Evolutionary conservation across 2,329 filamentous ascomycete genomes (phyloP), one percentile per base, ranked within the genome.

Genomic region (Zymoseptoria pseudotritici): DNA sequence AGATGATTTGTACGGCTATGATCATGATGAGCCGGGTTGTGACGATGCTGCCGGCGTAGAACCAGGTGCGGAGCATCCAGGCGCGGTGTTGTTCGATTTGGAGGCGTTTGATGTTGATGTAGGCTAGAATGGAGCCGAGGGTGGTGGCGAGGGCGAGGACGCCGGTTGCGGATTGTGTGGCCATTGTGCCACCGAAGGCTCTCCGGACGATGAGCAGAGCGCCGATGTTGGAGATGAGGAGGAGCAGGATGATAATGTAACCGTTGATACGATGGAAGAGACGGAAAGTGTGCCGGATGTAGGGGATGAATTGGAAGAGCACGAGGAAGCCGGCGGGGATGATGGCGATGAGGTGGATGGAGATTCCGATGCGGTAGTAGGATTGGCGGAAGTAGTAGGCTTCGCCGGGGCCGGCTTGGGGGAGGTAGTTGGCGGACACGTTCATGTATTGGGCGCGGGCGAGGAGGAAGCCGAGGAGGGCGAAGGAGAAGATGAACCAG

Each of bases 61-160:
- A 63, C 67, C 62, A 67, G 9, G 64, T 76, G 21, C 84, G 71
- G 29, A 87, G 66, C 84, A 86, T 87, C 84, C 83, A 87, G 2
- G 82, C 82, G 1, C 84, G 77, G 61, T 87, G 84, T 66, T 86
- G 80, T 31, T 86, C 83, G 54, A 88, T 83, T 66, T 86, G 83
- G 1, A 86, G 70, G 2, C 76, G 73, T 69, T 82, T 85, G 69
- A 87, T 80, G 62, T 85, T 85, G 68, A 80, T 74, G 31, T 78
- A 79, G 1, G 83, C 80, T 51, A 86, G 61, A 0, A 67, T 61
- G 22, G 83, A 69, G 9, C 77, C 75, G 1, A 70, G 63, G 0
- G 79, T 69, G 1, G 82, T 81, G 8, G 78, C 67, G 29, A 83
- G 74, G 1, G 72, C 77, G 0, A 83, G 66, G 0, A 78, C 56